Evolutionary conservation across 192 early-diverging fungal genomes (phyloP).

Genomic region (Podila epicladia): DNA sequence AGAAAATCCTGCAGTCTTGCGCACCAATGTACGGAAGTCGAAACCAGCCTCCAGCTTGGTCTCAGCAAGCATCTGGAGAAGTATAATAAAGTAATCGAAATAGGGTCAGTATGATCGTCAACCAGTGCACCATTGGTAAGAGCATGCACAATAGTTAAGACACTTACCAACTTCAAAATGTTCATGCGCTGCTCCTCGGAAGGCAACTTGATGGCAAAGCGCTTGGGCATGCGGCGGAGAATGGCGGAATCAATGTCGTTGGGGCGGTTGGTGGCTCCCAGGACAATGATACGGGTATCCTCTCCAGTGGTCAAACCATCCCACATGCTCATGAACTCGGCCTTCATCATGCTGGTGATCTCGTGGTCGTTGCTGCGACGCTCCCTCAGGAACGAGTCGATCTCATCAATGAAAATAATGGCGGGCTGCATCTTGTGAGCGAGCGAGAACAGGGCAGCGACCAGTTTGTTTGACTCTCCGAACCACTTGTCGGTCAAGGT

Average conservation of each 20-base stretch:
- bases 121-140: no score
- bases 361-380: slow-evolving; percentile 92
- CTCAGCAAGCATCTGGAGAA: slow-evolving; percentile 74
- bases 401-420: slow-evolving; percentile 99
- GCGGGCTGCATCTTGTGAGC: slow-evolving; percentile 94
- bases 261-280: slow-evolving; percentile 97
- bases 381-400: slow-evolving; percentile 96
- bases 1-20: slow-evolving; percentile 82
- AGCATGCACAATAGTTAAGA: no score
- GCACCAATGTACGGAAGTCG: slow-evolving; percentile 72
- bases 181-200: slow-evolving; percentile 83
- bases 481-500: slow-evolving; percentile 99
- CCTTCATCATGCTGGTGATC: slow-evolving; percentile 99
- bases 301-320: slow-evolving; percentile 90
- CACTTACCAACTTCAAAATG: slow-evolving; percentile 78
- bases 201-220: slow-evolving; percentile 88
- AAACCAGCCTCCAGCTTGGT: slow-evolving; percentile 77
- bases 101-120: no score
- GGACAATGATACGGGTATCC: slow-evolving; percentile 73
- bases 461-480: slow-evolving; percentile 96
- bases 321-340: slow-evolving; percentile 99
- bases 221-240: slow-evolving; percentile 96
- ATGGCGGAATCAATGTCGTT: slow-evolving; percentile 98
- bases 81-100: background rate
- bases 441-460: slow-evolving; percentile 91